A percentile compares a stretch with the other conserved stretches of the same genome.
phyloP scores from a whole-genome alignment of 208 protist genomes.

The Acanthamoeba royreba region DNA sequence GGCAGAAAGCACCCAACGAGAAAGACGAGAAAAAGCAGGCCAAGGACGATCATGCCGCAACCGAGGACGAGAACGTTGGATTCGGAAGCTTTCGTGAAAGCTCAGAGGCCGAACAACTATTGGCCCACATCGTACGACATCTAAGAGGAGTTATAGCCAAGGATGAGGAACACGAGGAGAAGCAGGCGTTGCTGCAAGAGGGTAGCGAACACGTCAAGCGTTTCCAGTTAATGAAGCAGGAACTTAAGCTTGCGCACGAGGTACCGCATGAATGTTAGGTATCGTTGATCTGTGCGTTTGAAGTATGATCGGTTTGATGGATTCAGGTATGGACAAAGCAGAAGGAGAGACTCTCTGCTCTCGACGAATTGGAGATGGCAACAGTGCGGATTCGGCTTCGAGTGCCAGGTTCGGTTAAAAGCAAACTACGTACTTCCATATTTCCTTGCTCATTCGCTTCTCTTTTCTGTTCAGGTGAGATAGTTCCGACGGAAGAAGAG shows the following conservation, averaged over 20 bases:
- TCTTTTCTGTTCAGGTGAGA: conserved; percentile 1
- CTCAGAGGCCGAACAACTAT: conserved; percentile 51
- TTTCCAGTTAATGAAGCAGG: conserved; percentile 47
- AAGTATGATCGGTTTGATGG: too few species aligned
- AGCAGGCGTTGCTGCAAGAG: neutral
- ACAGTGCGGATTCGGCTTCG: conserved; percentile 28
- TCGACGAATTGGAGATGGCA: conserved; percentile 54
- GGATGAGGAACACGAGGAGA: neutral
- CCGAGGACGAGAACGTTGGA: neutral
- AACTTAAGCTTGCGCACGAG: neutral
- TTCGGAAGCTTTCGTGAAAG: conserved; percentile 3
- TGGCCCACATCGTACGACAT: neutral
- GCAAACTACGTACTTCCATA: neutral
- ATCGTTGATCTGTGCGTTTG: too few species aligned
- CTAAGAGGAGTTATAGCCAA: neutral
- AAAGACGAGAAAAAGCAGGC: too few species aligned
- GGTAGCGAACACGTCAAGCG: conserved; percentile 43
- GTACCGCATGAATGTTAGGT: too few species aligned
- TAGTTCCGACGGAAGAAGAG: neutral
- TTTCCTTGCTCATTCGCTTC: neutral
- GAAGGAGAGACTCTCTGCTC: conserved; percentile 45
- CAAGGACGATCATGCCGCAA: too few species aligned
- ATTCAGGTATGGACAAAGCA: conserved; percentile 24
- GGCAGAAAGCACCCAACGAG: neutral
- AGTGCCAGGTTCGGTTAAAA: conserved; percentile 36